A percentile compares a stretch with the other conserved stretches of the same genome.
phyloP scores from a whole-genome alignment of 2,329 filamentous ascomycete species.

The Exophiala xenobiotica region DNA sequence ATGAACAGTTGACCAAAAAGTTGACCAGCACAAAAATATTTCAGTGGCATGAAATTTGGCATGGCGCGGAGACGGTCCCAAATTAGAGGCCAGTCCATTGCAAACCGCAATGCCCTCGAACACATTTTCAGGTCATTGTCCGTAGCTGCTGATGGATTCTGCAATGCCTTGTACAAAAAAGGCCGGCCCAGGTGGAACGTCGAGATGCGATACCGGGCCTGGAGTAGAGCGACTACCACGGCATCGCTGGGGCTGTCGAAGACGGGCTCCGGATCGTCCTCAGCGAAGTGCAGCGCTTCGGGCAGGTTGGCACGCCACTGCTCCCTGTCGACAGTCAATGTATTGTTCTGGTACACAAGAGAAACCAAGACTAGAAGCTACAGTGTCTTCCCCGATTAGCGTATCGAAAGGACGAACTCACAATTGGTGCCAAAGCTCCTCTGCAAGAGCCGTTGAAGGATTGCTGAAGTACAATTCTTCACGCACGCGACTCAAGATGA shows the following conservation, averaged over 20 bases:
- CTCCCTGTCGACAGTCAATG: too few species aligned
- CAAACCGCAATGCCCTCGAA: conserved; percentile 39
- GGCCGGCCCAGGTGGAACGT: conserved; percentile 26
- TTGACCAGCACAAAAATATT: conserved; percentile 43
- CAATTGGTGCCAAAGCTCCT: conserved; percentile 55
- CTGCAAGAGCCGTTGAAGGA: conserved; percentile 46
- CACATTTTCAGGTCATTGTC: conserved; percentile 43
- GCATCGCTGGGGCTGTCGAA: conserved; percentile 19
- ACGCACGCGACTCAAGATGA: conserved; percentile 52
- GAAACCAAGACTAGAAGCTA: too few species aligned
- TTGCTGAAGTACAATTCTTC: conserved; percentile 50
- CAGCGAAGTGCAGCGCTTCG: conserved; percentile 46
- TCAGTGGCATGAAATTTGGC: conserved; percentile 45
- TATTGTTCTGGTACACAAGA: too few species aligned
- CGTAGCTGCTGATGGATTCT: conserved; percentile 38
- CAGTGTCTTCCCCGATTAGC: too few species aligned
- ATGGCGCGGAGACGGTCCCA: conserved; percentile 42
- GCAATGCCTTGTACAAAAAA: conserved; percentile 39
- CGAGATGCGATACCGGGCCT: conserved; percentile 23
- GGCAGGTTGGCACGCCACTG: conserved; percentile 56
- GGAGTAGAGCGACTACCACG: conserved; percentile 21
- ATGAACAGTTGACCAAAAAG: conserved; percentile 45
- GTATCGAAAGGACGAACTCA: neutral
- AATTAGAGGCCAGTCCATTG: conserved; percentile 44
- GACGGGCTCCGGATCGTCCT: conserved; percentile 33